phyloP scores from a whole-genome alignment of 257 asterid genomes.

The Salvia miltiorrhiza region DNA sequence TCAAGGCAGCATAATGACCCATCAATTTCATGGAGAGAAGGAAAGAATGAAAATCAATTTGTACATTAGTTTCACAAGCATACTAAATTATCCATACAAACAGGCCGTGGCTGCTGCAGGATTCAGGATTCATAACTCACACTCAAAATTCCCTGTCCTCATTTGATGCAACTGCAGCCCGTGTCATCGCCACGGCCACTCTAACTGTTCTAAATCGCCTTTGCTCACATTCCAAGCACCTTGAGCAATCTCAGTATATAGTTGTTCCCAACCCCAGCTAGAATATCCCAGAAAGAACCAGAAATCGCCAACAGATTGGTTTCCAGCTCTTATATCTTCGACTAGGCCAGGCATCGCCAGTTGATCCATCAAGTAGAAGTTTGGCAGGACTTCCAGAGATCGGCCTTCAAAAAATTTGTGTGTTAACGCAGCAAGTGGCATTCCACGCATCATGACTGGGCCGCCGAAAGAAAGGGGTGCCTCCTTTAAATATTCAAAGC shows the following conservation, averaged over 20 bases:
- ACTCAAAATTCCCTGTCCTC: neutral
- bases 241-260: conserved; percentile 70
- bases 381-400: conserved; percentile 48
- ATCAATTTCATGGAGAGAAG: neutral
- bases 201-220: conserved; percentile 42
- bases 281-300: conserved; percentile 85
- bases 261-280: conserved; percentile 84
- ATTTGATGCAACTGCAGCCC: neutral
- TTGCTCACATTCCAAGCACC: conserved; percentile 79
- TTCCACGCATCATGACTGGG: conserved; percentile 68
- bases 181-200: conserved; percentile 47
- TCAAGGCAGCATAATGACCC: too few relatives aligned
- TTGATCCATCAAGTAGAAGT: conserved; percentile 57
- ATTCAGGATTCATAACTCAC: neutral
- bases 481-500: conserved; percentile 46
- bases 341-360: conserved; percentile 38
- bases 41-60: too few relatives aligned
- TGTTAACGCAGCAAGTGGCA: conserved; percentile 75
- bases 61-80: neutral
- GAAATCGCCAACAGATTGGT: conserved; percentile 48
- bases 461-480: conserved; percentile 83
- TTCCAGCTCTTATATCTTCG: conserved; percentile 56
- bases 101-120: neutral
- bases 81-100: neutral
- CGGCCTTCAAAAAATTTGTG: conserved; percentile 34